Conservation (phyloP, 2,329 filamentous ascomycete genomes). For the Sporothrix pallida region DNA sequence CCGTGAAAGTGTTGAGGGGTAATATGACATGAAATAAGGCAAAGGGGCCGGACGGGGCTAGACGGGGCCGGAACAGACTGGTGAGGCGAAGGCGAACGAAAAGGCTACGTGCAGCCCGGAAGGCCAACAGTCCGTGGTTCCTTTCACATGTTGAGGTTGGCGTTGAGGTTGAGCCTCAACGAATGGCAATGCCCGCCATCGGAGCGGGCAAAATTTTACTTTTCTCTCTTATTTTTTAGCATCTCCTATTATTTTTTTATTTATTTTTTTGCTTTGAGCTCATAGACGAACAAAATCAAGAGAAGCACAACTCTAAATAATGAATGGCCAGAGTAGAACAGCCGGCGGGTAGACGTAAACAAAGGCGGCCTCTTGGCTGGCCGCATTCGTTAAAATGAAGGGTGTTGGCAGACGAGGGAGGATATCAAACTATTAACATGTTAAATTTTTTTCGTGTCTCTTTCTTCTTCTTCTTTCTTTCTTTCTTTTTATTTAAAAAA, state of each 20-base stretch:
- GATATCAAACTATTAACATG: not conserved
- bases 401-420: too few species aligned
- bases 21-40: not conserved
- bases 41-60: not conserved
- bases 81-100: conserved; percentile 19
- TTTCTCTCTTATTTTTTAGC: too few species aligned
- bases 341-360: conserved; percentile 16
- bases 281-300: not conserved
- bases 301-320: conserved; percentile 27
- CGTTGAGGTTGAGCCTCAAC: not conserved
- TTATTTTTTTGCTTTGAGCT: too few species aligned
- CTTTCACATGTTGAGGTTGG: not conserved
- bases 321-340: conserved; percentile 16
- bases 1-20: not conserved
- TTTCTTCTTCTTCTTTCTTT: not conserved
- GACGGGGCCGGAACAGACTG: not conserved
- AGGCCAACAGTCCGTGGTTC: not conserved
- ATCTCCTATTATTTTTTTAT: too few species aligned
- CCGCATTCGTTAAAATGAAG: conserved; percentile 9
- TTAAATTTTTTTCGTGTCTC: too few species aligned
- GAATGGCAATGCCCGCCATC: not conserved
- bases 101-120: conserved; percentile 19
- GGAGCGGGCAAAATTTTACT: not conserved
- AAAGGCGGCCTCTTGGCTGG: conserved; percentile 22
- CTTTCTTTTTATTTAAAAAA: not conserved